phyloP scores from a whole-genome alignment of 257 asterid genomes.

The Linaria vulgaris region DNA sequence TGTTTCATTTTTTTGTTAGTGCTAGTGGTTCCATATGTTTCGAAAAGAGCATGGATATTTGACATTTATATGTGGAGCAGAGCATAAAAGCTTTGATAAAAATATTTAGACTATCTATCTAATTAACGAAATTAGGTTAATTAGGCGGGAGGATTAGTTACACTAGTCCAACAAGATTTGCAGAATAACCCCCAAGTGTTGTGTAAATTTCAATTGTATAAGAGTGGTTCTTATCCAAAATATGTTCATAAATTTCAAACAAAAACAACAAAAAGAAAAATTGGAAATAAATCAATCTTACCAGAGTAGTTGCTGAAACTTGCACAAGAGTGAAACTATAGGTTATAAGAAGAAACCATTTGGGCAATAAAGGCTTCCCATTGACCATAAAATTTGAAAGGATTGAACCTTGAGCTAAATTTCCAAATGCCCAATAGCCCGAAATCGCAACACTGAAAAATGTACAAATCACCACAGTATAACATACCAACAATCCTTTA shows the following conservation, averaged over 20 bases:
- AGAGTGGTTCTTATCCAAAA: background rate
- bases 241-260: background rate
- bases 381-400: conserved; percentile 54
- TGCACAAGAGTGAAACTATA: conserved; percentile 53
- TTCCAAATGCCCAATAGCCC: conserved; percentile 84
- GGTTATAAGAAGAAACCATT: conserved; percentile 53
- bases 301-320: conserved; percentile 47
- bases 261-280: background rate
- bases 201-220: no score
- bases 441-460: conserved; percentile 67
- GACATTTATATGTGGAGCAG: no score
- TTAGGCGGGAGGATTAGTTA: no score
- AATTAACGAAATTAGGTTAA: no score
- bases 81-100: no score
- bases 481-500: conserved; percentile 62
- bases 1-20: no score
- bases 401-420: conserved; percentile 44
- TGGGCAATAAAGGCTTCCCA: conserved; percentile 52
- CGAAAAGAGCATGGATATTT: no score
- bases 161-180: no score
- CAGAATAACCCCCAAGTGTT: no score
- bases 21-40: no score
- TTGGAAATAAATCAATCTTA: conserved; percentile 25
- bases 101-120: no score
- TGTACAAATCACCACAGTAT: conserved; percentile 54